A percentile compares a stretch with the other conserved stretches of the same genome.
Evolutionary conservation across 2,329 filamentous ascomycete genomes (phyloP).

Genomic region (Penicillium sp.): DNA sequence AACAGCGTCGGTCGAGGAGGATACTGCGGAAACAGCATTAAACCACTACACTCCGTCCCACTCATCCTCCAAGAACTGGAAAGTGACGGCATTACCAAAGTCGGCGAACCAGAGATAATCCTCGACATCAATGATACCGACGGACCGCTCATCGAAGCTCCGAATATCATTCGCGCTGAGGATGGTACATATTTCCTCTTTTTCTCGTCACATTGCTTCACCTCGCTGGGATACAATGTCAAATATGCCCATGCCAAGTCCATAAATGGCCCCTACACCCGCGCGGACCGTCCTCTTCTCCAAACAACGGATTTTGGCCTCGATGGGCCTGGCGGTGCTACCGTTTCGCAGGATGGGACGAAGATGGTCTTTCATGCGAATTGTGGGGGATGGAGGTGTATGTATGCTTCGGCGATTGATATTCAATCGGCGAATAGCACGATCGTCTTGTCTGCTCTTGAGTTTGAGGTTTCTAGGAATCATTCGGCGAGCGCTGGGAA

Average conservation of each 20-base stretch:
- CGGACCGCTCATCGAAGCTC: constrained; percentile 65
- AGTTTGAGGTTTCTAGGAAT: constrained; percentile 1
- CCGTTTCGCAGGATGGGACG: constrained; percentile 28
- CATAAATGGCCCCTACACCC: constrained; percentile 41
- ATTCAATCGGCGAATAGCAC: constrained; percentile 23
- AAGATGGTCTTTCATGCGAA: constrained; percentile 38
- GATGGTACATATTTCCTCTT: constrained; percentile 60
- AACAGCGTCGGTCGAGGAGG: constrained; percentile 56
- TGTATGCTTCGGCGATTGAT: constrained; percentile 31
- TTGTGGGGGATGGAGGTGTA: constrained; percentile 28
- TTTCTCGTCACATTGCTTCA: constrained; percentile 64
- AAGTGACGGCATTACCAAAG: constrained; percentile 54
- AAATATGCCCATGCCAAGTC: constrained; percentile 58
- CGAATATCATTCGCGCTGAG: constrained; percentile 49
- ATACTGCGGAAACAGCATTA: constrained; percentile 47
- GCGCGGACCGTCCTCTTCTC: constrained; percentile 36
- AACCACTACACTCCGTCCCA: constrained; percentile 35
- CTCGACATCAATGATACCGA: constrained; percentile 65
- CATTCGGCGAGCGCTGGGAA: constrained; percentile 2
- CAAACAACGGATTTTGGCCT: constrained; percentile 35
- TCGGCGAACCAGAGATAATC: constrained; percentile 59
- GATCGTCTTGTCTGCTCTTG: constrained; percentile 16
- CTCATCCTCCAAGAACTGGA: constrained; percentile 44
- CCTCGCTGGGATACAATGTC: constrained; percentile 58
- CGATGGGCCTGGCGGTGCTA: constrained; percentile 31